Evolutionary conservation across 2,329 filamentous ascomycete genomes (phyloP), one percentile per base, ranked within the genome.

Genomic region (Claviceps monticola): DNA sequence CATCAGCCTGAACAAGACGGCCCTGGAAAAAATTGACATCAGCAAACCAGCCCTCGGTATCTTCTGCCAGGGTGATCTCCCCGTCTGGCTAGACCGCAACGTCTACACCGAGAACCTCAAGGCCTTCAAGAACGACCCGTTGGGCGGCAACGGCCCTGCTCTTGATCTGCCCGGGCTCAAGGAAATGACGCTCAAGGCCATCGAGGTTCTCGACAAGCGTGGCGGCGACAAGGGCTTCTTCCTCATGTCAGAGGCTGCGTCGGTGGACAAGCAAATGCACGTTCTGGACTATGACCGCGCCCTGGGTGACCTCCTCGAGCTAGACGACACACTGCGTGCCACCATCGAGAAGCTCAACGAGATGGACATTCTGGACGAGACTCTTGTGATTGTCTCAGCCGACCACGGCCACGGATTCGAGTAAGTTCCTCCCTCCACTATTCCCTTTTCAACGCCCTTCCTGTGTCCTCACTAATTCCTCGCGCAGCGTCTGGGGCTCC

Each of bases 251-350:
- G 88, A 94, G 66, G 88, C 84, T 29, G 88, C 88, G 16, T 87
- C 82, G 1, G 86, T 94, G 58, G 88, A 93, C 70, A 94, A 94
- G 75, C 84, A 88, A 75, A 93, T 94, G 87, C 88, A 94, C 70
- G 66, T 73, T 2, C 77, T 93, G 21, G 88, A 93, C 70, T 93
- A 93, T 64, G 86, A 93, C 68, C 85, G 88, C 51, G 85, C 88
- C 1, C 80, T 94, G 0, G 88, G 85, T 51, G 88, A 94, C 60
- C 79, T 94, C 1, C 79, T 94, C 41, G 88, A 94, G 70, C 77
- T 94, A 37, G 87, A 94, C 62, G 86, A 94, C 68, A 89, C 88
- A 4, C 72, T 94, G 58, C 81, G 81, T 50, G 85, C 85, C 17
- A 88, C 86, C 3, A 74, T 91, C 51, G 74, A 74, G 46, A 82